These are phyloP conservation scores for Neurospora discreta DNA, from an alignment of 495 filamentous ascomycete genomes.

Conservation along the genomic window DNA sequence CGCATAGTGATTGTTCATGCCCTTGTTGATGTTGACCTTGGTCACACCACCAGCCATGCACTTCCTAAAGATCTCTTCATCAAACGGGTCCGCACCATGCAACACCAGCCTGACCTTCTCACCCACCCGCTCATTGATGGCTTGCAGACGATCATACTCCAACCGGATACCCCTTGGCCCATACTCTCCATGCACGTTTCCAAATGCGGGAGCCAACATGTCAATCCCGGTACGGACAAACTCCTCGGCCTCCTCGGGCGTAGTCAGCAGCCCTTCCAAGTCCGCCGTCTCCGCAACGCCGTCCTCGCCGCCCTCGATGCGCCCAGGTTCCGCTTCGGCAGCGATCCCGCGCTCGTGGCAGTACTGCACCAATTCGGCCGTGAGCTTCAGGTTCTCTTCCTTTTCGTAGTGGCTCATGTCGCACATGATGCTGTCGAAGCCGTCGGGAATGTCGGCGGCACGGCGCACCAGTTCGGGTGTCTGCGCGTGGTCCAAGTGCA, in stretches of 20 bases:
- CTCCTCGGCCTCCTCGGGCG: constrained; percentile 60
- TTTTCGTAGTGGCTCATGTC: constrained; percentile 79
- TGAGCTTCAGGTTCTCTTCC: constrained; percentile 64
- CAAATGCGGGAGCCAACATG: constrained; percentile 75
- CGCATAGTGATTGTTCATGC: constrained; percentile 62
- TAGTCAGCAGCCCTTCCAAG: constrained; percentile 65
- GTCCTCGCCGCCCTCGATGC: constrained; percentile 80
- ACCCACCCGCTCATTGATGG: constrained; percentile 52
- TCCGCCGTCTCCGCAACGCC: constrained; percentile 68
- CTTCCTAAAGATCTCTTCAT: constrained; percentile 51
- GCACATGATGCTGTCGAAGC: constrained; percentile 74
- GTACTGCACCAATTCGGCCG: constrained; percentile 56
- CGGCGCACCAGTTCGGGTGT: constrained; percentile 56
- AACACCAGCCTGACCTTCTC: constrained; percentile 56
- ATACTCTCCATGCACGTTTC: constrained; percentile 79
- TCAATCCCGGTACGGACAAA: constrained; percentile 74
- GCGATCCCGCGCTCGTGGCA: constrained; percentile 68
- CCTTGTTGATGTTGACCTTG: constrained; percentile 78
- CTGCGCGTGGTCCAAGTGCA: constrained; percentile 72
- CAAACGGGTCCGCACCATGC: constrained; percentile 71
- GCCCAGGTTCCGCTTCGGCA: constrained; percentile 69
- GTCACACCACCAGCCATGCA: constrained; percentile 62
- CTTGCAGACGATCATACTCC: constrained; percentile 57
- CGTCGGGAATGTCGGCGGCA: constrained; percentile 50
- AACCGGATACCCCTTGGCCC: constrained; percentile 61